Conservation (phyloP, 2,329 filamentous ascomycete genomes). For the Hirsutella rhossiliensis region DNA sequence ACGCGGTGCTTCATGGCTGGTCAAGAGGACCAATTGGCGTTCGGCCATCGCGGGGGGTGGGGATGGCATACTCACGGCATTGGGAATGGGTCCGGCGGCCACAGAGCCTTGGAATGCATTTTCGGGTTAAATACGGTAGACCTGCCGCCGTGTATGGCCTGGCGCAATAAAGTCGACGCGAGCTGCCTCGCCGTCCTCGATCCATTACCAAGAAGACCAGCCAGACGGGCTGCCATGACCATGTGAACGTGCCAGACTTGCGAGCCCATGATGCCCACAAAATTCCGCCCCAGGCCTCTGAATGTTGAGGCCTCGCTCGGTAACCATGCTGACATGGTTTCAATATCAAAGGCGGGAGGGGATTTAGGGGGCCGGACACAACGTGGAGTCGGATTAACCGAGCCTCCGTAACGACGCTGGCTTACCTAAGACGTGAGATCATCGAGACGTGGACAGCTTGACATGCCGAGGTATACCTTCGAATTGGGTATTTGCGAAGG, state of each 20-base stretch:
- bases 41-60: constrained; percentile 17
- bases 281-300: too few relatives aligned
- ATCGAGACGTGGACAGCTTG: not conserved
- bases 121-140: constrained; percentile 11
- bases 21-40: constrained; percentile 15
- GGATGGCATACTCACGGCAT: constrained; percentile 15
- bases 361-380: not conserved
- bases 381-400: constrained; percentile 15
- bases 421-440: not conserved
- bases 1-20: constrained; percentile 8
- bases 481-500: too few relatives aligned
- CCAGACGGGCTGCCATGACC: too few relatives aligned
- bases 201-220: too few relatives aligned
- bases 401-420: constrained; percentile 14
- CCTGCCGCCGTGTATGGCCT: constrained; percentile 4
- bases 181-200: not conserved
- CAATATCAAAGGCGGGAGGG: not conserved
- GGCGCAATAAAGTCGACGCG: constrained; percentile 3
- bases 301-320: too few relatives aligned
- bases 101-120: constrained; percentile 17
- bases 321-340: too few relatives aligned
- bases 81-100: constrained; percentile 16
- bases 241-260: too few relatives aligned
- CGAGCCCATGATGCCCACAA: too few relatives aligned
- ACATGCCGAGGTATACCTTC: not conserved